Percentiles rank a stretch among this genome's conserved stretches.
Conservation (phyloP, 441 rosid species). For the Flueggea neowawraea region DNA sequence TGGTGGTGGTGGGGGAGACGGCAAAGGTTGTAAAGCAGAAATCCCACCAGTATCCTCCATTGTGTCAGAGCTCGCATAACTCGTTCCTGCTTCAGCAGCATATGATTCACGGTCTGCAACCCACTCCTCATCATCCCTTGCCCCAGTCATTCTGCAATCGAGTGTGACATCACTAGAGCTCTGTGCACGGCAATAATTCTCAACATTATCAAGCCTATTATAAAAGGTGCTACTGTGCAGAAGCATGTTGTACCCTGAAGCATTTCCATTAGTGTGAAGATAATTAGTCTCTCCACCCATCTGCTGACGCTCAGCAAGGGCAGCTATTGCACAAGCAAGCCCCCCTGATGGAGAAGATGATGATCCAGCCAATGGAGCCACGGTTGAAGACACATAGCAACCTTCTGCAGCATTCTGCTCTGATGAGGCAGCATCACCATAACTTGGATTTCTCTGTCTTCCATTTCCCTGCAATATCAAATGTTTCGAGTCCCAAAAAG, state of each 20-base stretch:
- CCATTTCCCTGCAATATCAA: constrained; percentile 55
- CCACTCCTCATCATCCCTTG: constrained; percentile 53
- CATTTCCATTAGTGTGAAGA: constrained; percentile 24
- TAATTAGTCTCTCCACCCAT: constrained; percentile 58
- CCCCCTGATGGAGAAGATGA: constrained; percentile 81
- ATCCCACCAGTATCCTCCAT: constrained; percentile 36
- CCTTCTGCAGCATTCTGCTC: constrained; percentile 48
- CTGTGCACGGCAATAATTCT: constrained; percentile 28
- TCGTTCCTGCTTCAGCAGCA: constrained; percentile 63
- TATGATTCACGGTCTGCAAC: constrained; percentile 43
- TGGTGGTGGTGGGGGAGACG: constrained; percentile 18
- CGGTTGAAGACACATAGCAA: constrained; percentile 32
- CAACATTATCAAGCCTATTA: constrained; percentile 32
- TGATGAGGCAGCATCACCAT: constrained; percentile 36
- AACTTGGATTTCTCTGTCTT: constrained; percentile 34
- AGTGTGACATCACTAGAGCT: constrained; percentile 24
- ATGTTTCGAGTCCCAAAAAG: neutral
- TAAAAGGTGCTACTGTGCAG: constrained; percentile 36
- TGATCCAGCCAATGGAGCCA: constrained; percentile 46
- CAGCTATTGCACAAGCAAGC: constrained; percentile 84
- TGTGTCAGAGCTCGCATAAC: constrained; percentile 54
- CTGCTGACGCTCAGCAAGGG: constrained; percentile 93
- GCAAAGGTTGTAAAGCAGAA: constrained; percentile 17
- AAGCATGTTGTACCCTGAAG: constrained; percentile 28
- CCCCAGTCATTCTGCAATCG: constrained; percentile 23